phyloP scores from a whole-genome alignment of 1,284 basidiomycete species.

The Ustilago cynodontis region DNA sequence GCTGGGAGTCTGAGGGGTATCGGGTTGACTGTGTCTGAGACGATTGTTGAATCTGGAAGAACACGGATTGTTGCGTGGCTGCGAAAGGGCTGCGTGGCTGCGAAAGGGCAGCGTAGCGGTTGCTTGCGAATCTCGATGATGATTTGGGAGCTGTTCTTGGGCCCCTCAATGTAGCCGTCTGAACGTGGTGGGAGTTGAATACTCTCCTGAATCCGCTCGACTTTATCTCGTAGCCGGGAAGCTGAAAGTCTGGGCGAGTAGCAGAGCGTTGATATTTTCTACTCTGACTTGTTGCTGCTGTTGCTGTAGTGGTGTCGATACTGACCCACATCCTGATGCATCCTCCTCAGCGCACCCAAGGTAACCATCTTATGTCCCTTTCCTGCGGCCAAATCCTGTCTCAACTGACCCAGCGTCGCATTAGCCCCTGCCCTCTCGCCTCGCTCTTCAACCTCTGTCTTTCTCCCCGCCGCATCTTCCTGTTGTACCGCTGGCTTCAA shows the following conservation, averaged over 20 bases:
- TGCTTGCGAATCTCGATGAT: too few relatives aligned
- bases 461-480: not conserved
- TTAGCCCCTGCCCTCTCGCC: constrained; percentile 19
- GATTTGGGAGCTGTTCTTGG: too few relatives aligned
- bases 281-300: constrained; percentile 10
- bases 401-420: constrained; percentile 45
- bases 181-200: too few relatives aligned
- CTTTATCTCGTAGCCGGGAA: too few relatives aligned
- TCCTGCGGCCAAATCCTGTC: constrained; percentile 45
- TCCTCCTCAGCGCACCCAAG: constrained; percentile 42
- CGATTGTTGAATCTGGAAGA: too few relatives aligned
- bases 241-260: too few relatives aligned
- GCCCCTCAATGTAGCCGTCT: too few relatives aligned
- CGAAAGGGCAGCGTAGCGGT: too few relatives aligned
- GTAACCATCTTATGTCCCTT: constrained; percentile 51
- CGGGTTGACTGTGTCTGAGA: not conserved
- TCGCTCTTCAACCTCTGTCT: not conserved
- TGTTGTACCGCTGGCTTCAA: constrained; percentile 6
- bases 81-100: too few relatives aligned
- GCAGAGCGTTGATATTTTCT: not conserved
- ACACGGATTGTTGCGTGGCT: too few relatives aligned
- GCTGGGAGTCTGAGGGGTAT: not conserved
- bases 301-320: not conserved
- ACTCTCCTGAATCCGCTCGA: too few relatives aligned
- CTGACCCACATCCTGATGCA: constrained; percentile 36